Evolutionary conservation across 1,284 basidiomycete species (phyloP), one percentile per base, ranked within the genome.

Genomic region (Ceratobasidium sp.): DNA sequence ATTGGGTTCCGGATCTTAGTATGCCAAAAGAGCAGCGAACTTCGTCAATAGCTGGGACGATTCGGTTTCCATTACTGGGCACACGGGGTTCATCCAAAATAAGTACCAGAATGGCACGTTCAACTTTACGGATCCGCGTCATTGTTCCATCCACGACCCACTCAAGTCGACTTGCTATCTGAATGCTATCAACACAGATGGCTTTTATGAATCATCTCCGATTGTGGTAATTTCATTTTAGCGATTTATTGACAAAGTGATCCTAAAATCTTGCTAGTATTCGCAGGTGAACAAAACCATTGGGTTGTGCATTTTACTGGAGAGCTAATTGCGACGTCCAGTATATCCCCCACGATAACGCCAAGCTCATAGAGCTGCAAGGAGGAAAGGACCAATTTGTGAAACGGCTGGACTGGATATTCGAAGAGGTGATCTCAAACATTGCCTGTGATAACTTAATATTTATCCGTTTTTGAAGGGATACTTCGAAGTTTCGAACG

Each of bases 121-220:
- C 81, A 88, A 87, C 78, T 89, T 86, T 76, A 90, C 89, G 5
- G 89, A 91, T 79, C 90, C 90, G 0, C 82, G 89, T 22, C 89
- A 90, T 79, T 91, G 90, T 78, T 90, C 89, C 78, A 84, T 87
- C 48, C 86, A 90, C 75, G 89, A 90, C 78, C 89, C 89, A 0
- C 81, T 82, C 2, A 81, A 85, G 41, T 84, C 88, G 1, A 89
- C 88, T 0, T 91, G 89, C 77, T 91, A 89, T 82, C 80, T 91
- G 76, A 87, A 90, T 78, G 86, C 88, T 5, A 84, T 83, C 1
- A 87, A 88, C 59, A 80, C 84, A 7, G 89, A 91, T 79, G 89
- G 89, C 0, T 91, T 90, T 79, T 91, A 91, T 78, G 89, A 91
- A 81, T 84, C 86, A 36, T 89, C 88, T 1, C 89, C 89, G 0